Percentiles rank a stretch among this genome's conserved stretches.
phyloP scores from a whole-genome alignment of 2,329 filamentous ascomycete species.

The Claviceps purpurea region DNA sequence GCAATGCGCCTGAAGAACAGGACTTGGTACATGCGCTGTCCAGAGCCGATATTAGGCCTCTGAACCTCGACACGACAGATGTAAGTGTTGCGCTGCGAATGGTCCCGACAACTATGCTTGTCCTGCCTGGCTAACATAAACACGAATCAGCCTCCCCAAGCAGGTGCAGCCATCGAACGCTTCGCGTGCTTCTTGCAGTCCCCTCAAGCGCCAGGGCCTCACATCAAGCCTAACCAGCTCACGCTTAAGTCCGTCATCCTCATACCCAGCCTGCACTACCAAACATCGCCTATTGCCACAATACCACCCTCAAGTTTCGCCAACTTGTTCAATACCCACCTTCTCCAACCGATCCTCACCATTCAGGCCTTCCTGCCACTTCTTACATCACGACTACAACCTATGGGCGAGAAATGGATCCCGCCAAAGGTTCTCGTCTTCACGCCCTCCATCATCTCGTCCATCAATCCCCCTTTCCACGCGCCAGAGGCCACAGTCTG shows the following conservation, averaged over 20 bases:
- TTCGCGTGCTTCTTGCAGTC: constrained; percentile 60
- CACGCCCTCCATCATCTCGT: constrained; percentile 68
- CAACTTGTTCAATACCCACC: constrained; percentile 82
- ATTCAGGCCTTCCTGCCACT: constrained; percentile 82
- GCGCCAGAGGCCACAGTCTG: constrained; percentile 78
- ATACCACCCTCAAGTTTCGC: constrained; percentile 74
- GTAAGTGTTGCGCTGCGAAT: constrained; percentile 29
- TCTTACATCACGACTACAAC: constrained; percentile 48
- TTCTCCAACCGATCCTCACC: constrained; percentile 78
- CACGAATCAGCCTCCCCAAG: constrained; percentile 45
- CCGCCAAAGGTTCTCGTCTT: constrained; percentile 62
- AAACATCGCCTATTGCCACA: constrained; percentile 71
- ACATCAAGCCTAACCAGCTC: constrained; percentile 62
- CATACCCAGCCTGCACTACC: constrained; percentile 69
- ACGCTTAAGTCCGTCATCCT: constrained; percentile 69
- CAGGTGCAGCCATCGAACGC: constrained; percentile 53
- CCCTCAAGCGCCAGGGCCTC: constrained; percentile 63
- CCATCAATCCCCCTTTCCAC: constrained; percentile 66
- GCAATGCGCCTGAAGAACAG: constrained; percentile 76
- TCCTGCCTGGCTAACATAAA: neutral
- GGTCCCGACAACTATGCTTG: neutral
- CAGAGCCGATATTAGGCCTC: constrained; percentile 67
- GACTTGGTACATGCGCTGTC: constrained; percentile 60
- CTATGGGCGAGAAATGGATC: constrained; percentile 33
- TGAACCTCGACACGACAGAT: constrained; percentile 73